These are phyloP conservation scores for Colletotrichum sp. DNA, from an alignment of 2,329 filamentous ascomycete species.

Conservation along the genomic window DNA sequence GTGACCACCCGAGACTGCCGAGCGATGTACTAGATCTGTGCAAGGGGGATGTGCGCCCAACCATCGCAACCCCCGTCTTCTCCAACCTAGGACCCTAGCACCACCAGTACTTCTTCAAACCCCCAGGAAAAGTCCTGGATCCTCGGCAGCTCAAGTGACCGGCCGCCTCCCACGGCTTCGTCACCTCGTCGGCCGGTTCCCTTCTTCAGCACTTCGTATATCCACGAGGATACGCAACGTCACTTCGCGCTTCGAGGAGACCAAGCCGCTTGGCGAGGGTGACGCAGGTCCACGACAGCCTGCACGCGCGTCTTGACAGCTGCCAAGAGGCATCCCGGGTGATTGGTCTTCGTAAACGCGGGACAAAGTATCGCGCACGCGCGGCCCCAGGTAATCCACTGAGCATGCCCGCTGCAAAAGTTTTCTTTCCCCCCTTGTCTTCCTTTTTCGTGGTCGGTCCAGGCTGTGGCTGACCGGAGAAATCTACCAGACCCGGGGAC, in stretches of 20 bases:
- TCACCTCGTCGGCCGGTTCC: neutral
- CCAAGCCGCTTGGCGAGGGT: neutral
- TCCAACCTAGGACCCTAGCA: neutral
- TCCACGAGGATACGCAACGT: neutral
- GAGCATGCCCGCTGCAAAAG: neutral
- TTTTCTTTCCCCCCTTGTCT: no score
- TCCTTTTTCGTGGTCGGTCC: no score
- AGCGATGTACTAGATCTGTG: neutral
- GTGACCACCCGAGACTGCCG: neutral
- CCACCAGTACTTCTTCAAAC: neutral
- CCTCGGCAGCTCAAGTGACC: neutral
- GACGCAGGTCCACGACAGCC: neutral
- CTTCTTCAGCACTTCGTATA: neutral
- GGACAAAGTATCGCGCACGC: neutral
- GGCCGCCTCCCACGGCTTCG: neutral
- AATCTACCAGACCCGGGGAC: neutral
- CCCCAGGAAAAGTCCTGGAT: neutral
- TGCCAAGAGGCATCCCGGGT: neutral
- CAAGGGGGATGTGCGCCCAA: neutral
- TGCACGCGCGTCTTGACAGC: neutral
- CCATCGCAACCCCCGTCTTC: neutral
- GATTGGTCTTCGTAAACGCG: neutral
- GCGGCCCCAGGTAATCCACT: neutral
- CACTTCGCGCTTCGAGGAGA: neutral
- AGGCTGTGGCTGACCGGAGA: neutral